These are phyloP conservation scores for Chaetomiaceae sp. DNA, from an alignment of 2,329 filamentous ascomycete species.

Conservation along the genomic window DNA sequence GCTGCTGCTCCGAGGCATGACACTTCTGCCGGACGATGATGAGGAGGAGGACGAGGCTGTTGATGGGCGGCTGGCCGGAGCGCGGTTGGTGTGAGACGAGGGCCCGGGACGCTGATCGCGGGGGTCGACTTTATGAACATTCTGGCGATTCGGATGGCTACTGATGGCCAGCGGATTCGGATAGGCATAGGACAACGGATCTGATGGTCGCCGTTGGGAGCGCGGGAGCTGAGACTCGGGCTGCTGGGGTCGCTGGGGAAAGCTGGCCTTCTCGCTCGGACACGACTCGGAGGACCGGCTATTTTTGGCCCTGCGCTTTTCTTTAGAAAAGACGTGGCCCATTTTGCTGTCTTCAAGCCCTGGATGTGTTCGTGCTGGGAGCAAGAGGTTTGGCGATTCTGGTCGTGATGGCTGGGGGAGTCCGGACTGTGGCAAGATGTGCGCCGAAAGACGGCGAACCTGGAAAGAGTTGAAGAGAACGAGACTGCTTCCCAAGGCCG, in stretches of 20 bases:
- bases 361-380: no score
- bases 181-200: no score
- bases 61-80: no score
- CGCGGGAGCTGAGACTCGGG: no score
- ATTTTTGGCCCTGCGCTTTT: background rate
- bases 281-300: background rate
- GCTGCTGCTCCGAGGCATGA: no score
- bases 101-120: background rate
- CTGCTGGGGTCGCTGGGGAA: no score
- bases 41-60: no score
- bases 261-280: background rate
- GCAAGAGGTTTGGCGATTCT: background rate
- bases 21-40: no score
- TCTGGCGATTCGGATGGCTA: background rate
- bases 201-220: no score
- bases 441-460: constrained; percentile 5
- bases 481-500: constrained; percentile 15
- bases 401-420: background rate
- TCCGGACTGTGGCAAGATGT: constrained; percentile 6
- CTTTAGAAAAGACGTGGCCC: constrained; percentile 4
- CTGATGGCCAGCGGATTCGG: no score
- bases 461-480: constrained; percentile 13
- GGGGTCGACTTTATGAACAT: background rate
- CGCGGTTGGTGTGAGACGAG: no score
- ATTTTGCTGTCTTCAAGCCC: background rate